These are phyloP conservation scores for Geoglossum cookeanum DNA, from an alignment of 2,329 filamentous ascomycete genomes.

Conservation along the genomic window DNA sequence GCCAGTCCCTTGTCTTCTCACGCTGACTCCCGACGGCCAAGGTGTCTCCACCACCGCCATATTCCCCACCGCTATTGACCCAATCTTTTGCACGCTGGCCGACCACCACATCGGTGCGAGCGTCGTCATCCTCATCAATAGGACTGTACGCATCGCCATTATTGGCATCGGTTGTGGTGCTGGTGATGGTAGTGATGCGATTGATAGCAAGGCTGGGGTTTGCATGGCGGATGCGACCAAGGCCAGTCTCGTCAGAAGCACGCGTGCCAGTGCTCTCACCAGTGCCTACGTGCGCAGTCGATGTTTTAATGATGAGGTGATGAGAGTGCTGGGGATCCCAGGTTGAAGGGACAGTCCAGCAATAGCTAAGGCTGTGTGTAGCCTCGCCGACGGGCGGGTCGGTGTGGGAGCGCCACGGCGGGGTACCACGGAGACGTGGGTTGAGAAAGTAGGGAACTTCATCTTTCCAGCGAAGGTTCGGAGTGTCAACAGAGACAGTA, in stretches of 20 bases:
- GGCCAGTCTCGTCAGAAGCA: neutral
- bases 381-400: conserved; percentile 5
- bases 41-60: neutral
- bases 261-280: neutral
- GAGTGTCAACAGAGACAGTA: conserved; percentile 22
- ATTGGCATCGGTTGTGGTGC: neutral
- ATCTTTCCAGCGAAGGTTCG: conserved; percentile 19
- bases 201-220: neutral
- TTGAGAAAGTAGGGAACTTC: conserved; percentile 23
- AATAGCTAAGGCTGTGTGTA: conserved; percentile 5
- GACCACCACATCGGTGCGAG: neutral
- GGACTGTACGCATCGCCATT: neutral
- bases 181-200: neutral
- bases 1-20: conserved; percentile 2
- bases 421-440: conserved; percentile 13
- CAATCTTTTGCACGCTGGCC: neutral
- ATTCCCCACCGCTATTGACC: conserved; percentile 1
- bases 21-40: neutral
- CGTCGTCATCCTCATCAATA: neutral
- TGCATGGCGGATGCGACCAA: neutral
- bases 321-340: neutral
- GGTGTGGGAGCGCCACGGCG: conserved; percentile 9
- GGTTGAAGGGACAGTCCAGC: conserved; percentile 6
- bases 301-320: neutral
- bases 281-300: neutral